Percentiles rank a stretch among this genome's conserved stretches.
These are phyloP conservation scores for Candida broadrunensis DNA, from an alignment of 805 yeast genomes.

Conservation along the genomic window DNA sequence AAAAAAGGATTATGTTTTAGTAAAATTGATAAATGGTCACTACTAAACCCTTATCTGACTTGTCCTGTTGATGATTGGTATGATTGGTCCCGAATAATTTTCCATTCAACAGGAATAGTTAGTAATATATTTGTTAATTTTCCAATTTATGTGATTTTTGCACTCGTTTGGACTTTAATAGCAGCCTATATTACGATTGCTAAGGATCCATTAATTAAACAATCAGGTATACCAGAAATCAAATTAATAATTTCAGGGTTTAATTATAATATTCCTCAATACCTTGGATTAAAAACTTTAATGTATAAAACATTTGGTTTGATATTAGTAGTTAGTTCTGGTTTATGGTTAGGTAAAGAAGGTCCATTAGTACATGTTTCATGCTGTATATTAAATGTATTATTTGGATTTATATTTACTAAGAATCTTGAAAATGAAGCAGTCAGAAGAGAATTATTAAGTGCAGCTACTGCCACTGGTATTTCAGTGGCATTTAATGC, in stretches of 20 bases:
- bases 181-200: constrained; percentile 30
- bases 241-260: constrained; percentile 68
- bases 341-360: constrained; percentile 81
- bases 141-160: constrained; percentile 32
- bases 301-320: constrained; percentile 56
- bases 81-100: constrained; percentile 32
- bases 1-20: constrained; percentile 51
- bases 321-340: constrained; percentile 66
- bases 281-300: constrained; percentile 53
- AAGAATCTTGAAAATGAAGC: constrained; percentile 51
- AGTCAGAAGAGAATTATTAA: constrained; percentile 57
- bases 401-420: not conserved
- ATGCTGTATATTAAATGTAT: constrained; percentile 49
- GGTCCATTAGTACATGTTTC: constrained; percentile 85
- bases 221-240: constrained; percentile 72
- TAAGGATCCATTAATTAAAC: constrained; percentile 26
- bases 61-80: constrained; percentile 41
- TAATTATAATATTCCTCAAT: constrained; percentile 42
- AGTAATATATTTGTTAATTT: constrained; percentile 25
- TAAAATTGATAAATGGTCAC: constrained; percentile 36
- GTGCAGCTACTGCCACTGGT: constrained; percentile 82
- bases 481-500: constrained; percentile 82
- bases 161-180: constrained; percentile 16
- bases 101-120: constrained; percentile 14
- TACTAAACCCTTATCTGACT: constrained; percentile 40